These are phyloP conservation scores for Cicer yamashitae DNA, from an alignment of 306 rosid species.

Conservation along the genomic window DNA sequence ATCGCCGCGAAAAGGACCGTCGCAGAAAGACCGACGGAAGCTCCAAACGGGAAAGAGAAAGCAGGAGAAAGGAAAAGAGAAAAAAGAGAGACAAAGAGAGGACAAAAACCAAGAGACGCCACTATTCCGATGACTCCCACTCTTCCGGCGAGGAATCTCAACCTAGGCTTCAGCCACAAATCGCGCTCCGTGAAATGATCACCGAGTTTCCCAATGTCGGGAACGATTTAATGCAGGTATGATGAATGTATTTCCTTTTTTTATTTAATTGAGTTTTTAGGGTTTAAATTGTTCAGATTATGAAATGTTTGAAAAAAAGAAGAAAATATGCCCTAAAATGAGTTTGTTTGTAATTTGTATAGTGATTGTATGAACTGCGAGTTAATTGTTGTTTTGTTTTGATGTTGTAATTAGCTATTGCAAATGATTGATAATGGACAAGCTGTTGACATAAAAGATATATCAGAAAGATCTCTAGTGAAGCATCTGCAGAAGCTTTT, in stretches of 20 bases:
- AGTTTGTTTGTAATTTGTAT: not conserved
- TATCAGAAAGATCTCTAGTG: conserved; percentile 68
- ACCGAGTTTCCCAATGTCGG: conserved; percentile 72
- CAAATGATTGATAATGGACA: conserved; percentile 92
- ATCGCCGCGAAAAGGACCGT: conserved; percentile 54
- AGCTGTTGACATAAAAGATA: conserved; percentile 91
- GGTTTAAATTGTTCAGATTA: conserved; percentile 12
- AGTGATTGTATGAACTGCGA: not conserved
- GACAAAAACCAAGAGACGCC: conserved; percentile 52
- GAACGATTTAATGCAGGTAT: conserved; percentile 78
- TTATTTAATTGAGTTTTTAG: not conserved
- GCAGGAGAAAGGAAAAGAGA: conserved; percentile 53
- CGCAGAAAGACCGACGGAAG: conserved; percentile 53
- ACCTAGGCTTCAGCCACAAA: conserved; percentile 56
- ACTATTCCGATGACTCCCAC: conserved; percentile 48
- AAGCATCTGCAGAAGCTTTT: conserved; percentile 79
- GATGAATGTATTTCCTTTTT: not conserved
- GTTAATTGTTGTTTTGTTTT: too few species aligned
- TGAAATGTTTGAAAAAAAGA: not conserved
- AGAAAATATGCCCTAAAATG: not conserved
- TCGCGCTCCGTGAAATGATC: conserved; percentile 58
- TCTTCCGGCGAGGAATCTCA: conserved; percentile 50
- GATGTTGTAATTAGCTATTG: conserved; percentile 63
- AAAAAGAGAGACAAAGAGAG: conserved; percentile 55
- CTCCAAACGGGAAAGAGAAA: conserved; percentile 59